phyloP scores from a whole-genome alignment of 495 filamentous ascomycete species.

The Sordaria brevicollis region DNA sequence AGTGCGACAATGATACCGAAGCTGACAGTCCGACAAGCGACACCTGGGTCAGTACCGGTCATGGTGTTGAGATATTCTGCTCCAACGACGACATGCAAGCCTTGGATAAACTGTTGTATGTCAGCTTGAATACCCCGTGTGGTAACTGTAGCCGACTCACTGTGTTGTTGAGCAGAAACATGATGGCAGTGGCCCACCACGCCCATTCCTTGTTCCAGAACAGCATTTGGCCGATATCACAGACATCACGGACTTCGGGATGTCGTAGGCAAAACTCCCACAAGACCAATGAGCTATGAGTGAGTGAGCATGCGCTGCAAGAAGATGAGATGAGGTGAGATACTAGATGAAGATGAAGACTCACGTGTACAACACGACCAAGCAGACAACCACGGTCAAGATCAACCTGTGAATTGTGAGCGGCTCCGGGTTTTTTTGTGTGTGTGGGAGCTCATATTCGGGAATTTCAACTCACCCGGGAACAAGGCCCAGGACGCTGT shows the following conservation, averaged over 20 bases:
- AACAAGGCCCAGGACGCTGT: slow-evolving; percentile 76
- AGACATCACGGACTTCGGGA: slow-evolving; percentile 80
- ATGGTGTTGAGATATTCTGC: slow-evolving; percentile 83
- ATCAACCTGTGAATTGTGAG: slow-evolving; percentile 41
- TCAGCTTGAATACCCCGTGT: slow-evolving; percentile 1
- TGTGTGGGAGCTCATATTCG: background rate
- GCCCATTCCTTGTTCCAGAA: slow-evolving; percentile 70
- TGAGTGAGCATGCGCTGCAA: background rate
- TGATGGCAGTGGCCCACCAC: slow-evolving; percentile 75
- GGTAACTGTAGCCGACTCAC: slow-evolving; percentile 53
- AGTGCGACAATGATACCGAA: slow-evolving; percentile 60
- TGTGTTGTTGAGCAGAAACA: slow-evolving; percentile 89
- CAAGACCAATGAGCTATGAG: slow-evolving; percentile 51
- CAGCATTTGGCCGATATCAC: slow-evolving; percentile 81
- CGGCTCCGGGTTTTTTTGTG: slow-evolving; percentile 4
- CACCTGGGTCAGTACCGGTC: slow-evolving; percentile 36
- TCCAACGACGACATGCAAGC: slow-evolving; percentile 67
- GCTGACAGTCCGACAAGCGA: slow-evolving; percentile 56
- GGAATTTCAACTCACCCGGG: slow-evolving; percentile 43
- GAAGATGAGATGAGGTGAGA: background rate
- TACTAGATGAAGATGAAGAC: background rate
- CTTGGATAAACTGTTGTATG: slow-evolving; percentile 22
- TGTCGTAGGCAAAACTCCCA: slow-evolving; percentile 85
- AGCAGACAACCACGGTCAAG: slow-evolving; percentile 65
- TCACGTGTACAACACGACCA: slow-evolving; percentile 65